Base-by-base conservation (phyloP, 331 rosid genomes). In the Cucumis variabilis region DNA sequence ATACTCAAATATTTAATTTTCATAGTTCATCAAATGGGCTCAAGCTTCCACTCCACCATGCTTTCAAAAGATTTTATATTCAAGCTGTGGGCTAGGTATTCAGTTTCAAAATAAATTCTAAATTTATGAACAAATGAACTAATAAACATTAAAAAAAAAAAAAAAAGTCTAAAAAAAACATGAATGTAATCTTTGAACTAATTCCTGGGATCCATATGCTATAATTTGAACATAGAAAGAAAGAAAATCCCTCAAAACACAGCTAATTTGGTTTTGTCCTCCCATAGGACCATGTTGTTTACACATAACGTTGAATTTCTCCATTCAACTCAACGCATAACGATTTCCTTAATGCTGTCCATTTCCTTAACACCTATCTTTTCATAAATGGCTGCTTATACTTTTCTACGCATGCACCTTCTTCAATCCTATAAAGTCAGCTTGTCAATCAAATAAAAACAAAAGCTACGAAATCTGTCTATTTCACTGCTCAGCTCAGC, bases 321-420 rank as follows among this genome's bases (percentile, higher is more conserved):
- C 84, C 21, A 53, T 50, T 79, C 84, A 79, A 79, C 68, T 24
- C 17, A 24, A 24, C 20, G 55, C 55, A 74, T 73, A 73, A 21
- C 13, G 48, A 9, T 33, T 76, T 77, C 83, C 80, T 44, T 44
- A 75, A 75, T 73, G 3, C 79, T 73, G 25, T 73, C 81, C 21
- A 75, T 4, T 77, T 77, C 65, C 41, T 3, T 3, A 25, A 78
- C 11, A 37, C 44, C 41, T 16, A 53, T 24, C 37, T 51, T 79
- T 79, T 79, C 84, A 17, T 25, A 79, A 55, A 51, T 55, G 84
- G 84, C 84, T 79, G 27, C 84, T 55, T 71, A 13, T 79, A 55
- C 68, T 79, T 55, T 79, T 78, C 83, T 48, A 77, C 62, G 13
- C 27, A 77, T 48, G 37, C 62, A 77, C 13, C 63, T 77, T 77